Percentiles rank a stretch among this genome's conserved stretches.
Conservation (phyloP, 2,329 filamentous ascomycete species). For the Colletotrichum tabaci region DNA sequence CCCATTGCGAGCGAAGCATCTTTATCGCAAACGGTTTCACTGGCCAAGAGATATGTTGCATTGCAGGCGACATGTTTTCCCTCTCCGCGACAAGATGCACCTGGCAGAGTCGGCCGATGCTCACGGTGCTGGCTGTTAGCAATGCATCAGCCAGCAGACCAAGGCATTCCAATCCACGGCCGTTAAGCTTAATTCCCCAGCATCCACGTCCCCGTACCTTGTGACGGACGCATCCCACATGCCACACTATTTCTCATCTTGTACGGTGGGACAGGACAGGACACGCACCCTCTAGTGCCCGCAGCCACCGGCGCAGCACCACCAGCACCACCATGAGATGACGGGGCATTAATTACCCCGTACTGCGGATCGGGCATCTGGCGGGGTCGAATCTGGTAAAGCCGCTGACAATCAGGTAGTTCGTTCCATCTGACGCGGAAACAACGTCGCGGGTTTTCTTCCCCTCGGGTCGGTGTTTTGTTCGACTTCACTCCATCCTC, state of each 20-base stretch:
- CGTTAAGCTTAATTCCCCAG: constrained; percentile 41
- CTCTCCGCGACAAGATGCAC: neutral
- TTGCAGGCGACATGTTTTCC: neutral
- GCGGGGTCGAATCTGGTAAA: constrained; percentile 10
- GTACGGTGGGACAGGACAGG: constrained; percentile 26
- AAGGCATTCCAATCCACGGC: neutral
- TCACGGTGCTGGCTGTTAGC: constrained; percentile 7
- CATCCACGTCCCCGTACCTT: constrained; percentile 5
- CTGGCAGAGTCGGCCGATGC: neutral
- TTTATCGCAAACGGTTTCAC: neutral
- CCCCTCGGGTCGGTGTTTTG: neutral
- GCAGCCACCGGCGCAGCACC: neutral
- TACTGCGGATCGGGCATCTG: constrained; percentile 7
- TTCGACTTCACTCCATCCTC: neutral
- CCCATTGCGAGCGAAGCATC: neutral
- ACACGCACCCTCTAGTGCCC: constrained; percentile 1
- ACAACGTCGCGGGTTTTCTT: neutral
- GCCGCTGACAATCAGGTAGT: constrained; percentile 25
- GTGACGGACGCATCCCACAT: too few species aligned
- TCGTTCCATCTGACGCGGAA: constrained; percentile 27
- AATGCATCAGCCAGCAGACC: neutral
- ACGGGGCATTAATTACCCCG: constrained; percentile 6
- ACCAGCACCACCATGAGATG: neutral
- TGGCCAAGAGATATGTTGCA: constrained; percentile 22
- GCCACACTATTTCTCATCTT: neutral